Evolutionary conservation across 108 stramenopile species (phyloP).

Genomic region (Pseudonitzschia multistriata): DNA sequence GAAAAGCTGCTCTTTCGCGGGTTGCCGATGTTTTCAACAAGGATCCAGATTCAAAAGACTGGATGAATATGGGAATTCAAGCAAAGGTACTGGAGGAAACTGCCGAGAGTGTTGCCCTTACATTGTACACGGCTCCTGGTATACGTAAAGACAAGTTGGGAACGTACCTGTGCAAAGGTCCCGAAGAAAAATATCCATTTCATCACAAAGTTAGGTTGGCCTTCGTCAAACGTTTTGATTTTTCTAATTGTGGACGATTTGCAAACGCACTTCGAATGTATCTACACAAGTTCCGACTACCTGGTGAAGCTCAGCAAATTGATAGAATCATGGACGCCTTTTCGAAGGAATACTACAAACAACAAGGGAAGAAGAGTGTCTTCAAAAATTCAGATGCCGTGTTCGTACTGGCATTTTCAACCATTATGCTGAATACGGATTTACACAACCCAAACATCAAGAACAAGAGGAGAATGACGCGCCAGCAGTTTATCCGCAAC

Average conservation of each 20-base stretch:
- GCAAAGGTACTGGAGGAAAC: conserved; percentile 53
- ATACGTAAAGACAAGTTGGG: conserved; percentile 91
- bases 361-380: conserved; percentile 45
- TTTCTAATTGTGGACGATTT: conserved; percentile 58
- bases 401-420: conserved; percentile 91
- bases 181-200: conserved; percentile 87
- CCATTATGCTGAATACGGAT: conserved; percentile 94
- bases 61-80: conserved; percentile 76
- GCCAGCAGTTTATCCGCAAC: conserved; percentile 90
- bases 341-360: conserved; percentile 68
- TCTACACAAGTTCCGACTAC: conserved; percentile 86
- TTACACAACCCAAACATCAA: conserved; percentile 88
- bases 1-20: conserved; percentile 72
- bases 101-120: conserved; percentile 65
- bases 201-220: conserved; percentile 66
- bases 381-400: conserved; percentile 88
- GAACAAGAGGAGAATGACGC: conserved; percentile 87
- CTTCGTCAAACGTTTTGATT: conserved; percentile 78
- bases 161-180: conserved; percentile 89
- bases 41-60: conserved; percentile 50
- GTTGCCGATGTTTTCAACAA: conserved; percentile 82
- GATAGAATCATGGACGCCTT: conserved; percentile 97
- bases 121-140: conserved; percentile 81
- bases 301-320: conserved; percentile 97
- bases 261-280: conserved; percentile 82